These are phyloP conservation scores for Patellifolia procumbens DNA, from an alignment of 179 eudicot genomes.

Conservation along the genomic window DNA sequence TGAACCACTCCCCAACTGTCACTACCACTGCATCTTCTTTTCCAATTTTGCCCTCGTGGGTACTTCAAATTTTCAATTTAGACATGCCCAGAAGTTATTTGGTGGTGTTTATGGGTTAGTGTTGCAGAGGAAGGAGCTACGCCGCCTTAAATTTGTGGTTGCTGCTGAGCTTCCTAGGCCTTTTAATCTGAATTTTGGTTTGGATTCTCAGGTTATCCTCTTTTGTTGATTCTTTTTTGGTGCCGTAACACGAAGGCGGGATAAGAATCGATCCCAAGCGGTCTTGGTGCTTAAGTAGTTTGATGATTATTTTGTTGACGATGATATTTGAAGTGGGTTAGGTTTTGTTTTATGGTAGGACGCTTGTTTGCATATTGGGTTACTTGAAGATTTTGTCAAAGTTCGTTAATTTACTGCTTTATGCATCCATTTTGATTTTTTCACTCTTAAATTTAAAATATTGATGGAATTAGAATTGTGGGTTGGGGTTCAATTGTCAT, in stretches of 20 bases:
- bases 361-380: constrained; percentile 7
- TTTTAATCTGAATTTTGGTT: constrained; percentile 49
- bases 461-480: not conserved
- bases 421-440: not conserved
- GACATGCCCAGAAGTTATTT: constrained; percentile 36
- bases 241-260: no score
- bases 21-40: constrained; percentile 17
- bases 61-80: constrained; percentile 32
- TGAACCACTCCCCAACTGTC: constrained; percentile 38
- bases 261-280: no score
- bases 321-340: not conserved
- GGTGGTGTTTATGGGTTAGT: constrained; percentile 33
- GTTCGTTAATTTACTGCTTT: not conserved
- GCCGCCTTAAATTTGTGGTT: constrained; percentile 50
- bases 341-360: not conserved
- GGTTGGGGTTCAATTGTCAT: not conserved
- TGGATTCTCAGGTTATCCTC: constrained; percentile 75
- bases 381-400: constrained; percentile 7
- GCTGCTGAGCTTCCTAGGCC: constrained; percentile 59
- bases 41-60: constrained; percentile 38
- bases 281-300: not conserved
- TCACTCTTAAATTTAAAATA: not conserved
- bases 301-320: not conserved
- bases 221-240: no score
- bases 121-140: constrained; percentile 32